These are phyloP conservation scores for Sugiyamaella lignohabitans DNA, from an alignment of 805 yeast genomes.

Conservation along the genomic window DNA sequence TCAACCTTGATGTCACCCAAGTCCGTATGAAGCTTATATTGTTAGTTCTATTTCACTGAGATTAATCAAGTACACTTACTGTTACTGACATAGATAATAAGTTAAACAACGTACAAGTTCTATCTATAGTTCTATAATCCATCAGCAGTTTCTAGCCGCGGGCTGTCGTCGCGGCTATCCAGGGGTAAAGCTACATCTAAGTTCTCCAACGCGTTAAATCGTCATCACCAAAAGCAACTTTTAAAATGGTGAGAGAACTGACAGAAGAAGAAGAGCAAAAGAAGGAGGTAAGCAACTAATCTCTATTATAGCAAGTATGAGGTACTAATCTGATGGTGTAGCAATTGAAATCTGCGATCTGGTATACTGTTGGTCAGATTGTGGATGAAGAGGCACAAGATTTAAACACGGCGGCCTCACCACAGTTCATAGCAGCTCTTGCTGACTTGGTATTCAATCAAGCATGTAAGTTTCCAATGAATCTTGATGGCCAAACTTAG, in stretches of 20 bases:
- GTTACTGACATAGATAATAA: background rate
- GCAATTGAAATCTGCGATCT: slow-evolving; percentile 26
- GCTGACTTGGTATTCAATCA: slow-evolving; percentile 30
- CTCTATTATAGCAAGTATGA: background rate
- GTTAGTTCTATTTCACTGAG: background rate
- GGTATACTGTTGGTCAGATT: slow-evolving; percentile 28
- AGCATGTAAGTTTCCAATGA: slow-evolving; percentile 17
- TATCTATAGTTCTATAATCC: background rate
- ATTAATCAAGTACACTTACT: background rate
- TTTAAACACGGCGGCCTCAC: slow-evolving; percentile 24
- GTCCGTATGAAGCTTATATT: slow-evolving; percentile 33
- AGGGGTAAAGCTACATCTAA: too few relatives aligned
- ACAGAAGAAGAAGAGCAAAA: background rate
- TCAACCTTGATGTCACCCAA: slow-evolving; percentile 37
- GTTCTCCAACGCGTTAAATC: too few relatives aligned
- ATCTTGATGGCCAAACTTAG: background rate
- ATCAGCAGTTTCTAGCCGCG: background rate
- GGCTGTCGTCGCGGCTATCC: too few relatives aligned
- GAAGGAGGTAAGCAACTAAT: background rate
- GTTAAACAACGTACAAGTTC: background rate
- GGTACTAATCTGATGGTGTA: background rate
- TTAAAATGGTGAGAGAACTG: background rate
- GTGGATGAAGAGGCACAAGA: slow-evolving; percentile 26
- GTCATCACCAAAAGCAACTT: too few relatives aligned
- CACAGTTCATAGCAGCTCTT: slow-evolving; percentile 29